Conservation (phyloP, 2,329 filamentous ascomycete species). For the Stachybotrys echinatus region DNA sequence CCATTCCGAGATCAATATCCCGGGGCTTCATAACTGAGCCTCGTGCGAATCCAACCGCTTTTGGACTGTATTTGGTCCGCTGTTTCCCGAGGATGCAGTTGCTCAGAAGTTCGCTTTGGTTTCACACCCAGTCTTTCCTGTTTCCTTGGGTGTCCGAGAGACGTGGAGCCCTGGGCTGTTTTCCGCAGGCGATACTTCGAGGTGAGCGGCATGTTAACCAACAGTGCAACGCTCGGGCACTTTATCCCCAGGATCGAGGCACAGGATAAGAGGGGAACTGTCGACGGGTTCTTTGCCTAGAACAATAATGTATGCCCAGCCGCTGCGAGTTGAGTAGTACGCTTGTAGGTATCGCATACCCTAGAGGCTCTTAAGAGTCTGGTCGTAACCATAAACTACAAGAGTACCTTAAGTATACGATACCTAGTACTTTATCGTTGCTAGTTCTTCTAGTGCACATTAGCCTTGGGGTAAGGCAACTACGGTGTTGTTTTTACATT, state of each 20-base stretch:
- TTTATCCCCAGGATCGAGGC: constrained; percentile 4
- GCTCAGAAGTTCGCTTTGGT: background rate
- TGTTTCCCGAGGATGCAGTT: background rate
- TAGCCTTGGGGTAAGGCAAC: too few species aligned
- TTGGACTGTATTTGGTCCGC: background rate
- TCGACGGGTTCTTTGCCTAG: background rate
- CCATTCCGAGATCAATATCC: background rate
- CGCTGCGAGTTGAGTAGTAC: too few species aligned
- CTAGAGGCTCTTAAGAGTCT: too few species aligned
- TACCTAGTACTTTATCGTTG: too few species aligned
- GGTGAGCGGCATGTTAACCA: constrained; percentile 1
- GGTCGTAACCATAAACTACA: too few species aligned
- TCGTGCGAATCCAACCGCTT: background rate
- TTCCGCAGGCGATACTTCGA: constrained; percentile 3
- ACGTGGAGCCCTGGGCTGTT: constrained; percentile 2
- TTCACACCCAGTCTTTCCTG: background rate
- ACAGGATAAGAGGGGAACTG: background rate
- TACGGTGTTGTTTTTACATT: too few species aligned
- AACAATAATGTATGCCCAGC: too few species aligned
- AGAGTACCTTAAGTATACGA: too few species aligned
- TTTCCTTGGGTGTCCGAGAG: background rate
- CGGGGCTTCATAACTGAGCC: background rate
- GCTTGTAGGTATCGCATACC: too few species aligned
- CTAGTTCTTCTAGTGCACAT: too few species aligned
- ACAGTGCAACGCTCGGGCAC: constrained; percentile 1